phyloP scores from a whole-genome alignment of 257 asterid species.

The Paulownia fortunei region DNA sequence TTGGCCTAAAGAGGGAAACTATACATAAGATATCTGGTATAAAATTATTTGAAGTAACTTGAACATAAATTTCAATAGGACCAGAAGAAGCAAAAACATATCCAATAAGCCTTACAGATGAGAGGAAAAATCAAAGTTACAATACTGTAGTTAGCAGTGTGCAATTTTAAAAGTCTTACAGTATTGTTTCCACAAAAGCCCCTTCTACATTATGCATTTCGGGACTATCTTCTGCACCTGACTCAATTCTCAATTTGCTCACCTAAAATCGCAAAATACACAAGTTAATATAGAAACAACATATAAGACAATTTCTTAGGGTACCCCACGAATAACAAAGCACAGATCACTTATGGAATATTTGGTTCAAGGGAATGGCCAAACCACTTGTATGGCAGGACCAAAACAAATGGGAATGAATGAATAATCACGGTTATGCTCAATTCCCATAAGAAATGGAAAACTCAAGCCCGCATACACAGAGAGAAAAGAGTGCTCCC shows the following conservation, averaged over 20 bases:
- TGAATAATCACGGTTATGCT: neutral
- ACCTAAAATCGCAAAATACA: constrained; percentile 52
- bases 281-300: constrained; percentile 18
- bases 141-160: neutral
- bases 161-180: constrained; percentile 56
- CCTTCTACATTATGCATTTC: constrained; percentile 90
- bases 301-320: neutral
- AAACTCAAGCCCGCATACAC: neutral
- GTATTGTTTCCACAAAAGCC: constrained; percentile 91
- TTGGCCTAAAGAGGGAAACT: constrained; percentile 60
- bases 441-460: neutral
- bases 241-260: constrained; percentile 80
- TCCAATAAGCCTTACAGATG: constrained; percentile 29
- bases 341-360: constrained; percentile 11
- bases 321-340: neutral
- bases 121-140: constrained; percentile 23
- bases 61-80: constrained; percentile 14
- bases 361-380: constrained; percentile 9
- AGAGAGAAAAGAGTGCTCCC: constrained; percentile 6
- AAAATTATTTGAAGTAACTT: constrained; percentile 1
- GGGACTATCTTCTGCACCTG: constrained; percentile 74
- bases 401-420: constrained; percentile 18
- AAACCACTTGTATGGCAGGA: constrained; percentile 12
- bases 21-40: constrained; percentile 26
- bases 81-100: constrained; percentile 25